Base-by-base conservation (phyloP, 805 yeast genomes). In the Yarrowia sp. region DNA sequence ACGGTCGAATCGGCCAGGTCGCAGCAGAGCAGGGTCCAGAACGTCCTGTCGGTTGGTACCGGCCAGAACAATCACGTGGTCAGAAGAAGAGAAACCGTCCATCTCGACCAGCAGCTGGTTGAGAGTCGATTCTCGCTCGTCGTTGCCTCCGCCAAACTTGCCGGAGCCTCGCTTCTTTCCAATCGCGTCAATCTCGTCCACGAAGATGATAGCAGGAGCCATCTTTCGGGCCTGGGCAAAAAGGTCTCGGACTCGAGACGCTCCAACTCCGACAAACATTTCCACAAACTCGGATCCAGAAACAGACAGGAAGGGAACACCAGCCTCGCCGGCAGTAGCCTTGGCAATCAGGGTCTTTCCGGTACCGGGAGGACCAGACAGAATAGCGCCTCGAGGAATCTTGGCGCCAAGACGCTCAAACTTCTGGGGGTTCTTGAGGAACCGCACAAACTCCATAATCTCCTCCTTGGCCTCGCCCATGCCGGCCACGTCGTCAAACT, bases 221-320 rank as follows among this genome's bases (percentile, higher is more conserved):
- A 85, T 88, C 68, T 88, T 89, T 72, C 96, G 83, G 17, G 97
- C 98, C 51, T 90, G 89, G 73, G 88, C 87, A 79, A 92, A 92
- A 72, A 92, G 81, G 73, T 92, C 97, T 75, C 98, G 89, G 44
- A 92, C 98, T 75, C 98, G 83, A 3, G 93, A 87, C 4, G 97
- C 97, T 78, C 97, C 97, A 26, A 92, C 97, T 78, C 97, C 97
- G 21, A 90, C 96, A 80, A 90, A 92, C 97, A 92, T 92, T 76
- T 92, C 97, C n/a, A 91, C 96, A 70, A 92, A 92, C 74, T 92
- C 97, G 14, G 97, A 90, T 71, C 97, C 97, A 1, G 96, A 88
- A 7, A 92, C 97, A 22, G 95, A 87, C 68, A 85, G 85, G 75
- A 92, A 92, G 26, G 98, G 97, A 61, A 92, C 98, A 59, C 90